Percentiles rank a stretch among this genome's conserved stretches.
Conservation (phyloP, 2,329 filamentous ascomycete species). For the Raffaelea arxii region DNA sequence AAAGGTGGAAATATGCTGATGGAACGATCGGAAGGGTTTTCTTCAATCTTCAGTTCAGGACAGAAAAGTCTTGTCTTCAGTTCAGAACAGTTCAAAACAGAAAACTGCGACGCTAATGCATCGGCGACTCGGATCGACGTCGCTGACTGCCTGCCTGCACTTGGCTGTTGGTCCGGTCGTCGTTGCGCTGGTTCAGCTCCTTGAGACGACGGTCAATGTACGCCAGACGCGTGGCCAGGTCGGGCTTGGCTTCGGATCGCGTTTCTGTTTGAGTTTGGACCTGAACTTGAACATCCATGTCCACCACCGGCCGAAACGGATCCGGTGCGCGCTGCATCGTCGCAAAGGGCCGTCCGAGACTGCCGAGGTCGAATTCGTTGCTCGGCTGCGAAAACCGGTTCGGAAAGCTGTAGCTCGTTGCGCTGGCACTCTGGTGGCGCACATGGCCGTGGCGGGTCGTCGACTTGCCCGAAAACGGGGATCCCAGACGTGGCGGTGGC, state of each 20-base stretch:
- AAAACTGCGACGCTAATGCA: too few species aligned
- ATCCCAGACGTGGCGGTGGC: conserved; percentile 38
- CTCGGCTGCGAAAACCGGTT: conserved; percentile 40
- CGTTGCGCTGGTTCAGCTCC: conserved; percentile 38
- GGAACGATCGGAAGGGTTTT: too few species aligned
- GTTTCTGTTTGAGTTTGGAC: too few species aligned
- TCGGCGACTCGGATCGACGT: conserved; percentile 42
- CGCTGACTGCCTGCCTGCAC: conserved; percentile 12
- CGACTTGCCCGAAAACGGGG: conserved; percentile 38
- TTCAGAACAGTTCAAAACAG: too few species aligned
- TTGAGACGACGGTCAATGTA: conserved; percentile 50
- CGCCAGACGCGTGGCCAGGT: conserved; percentile 41
- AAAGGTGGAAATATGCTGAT: too few species aligned
- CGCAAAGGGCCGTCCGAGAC: conserved; percentile 42
- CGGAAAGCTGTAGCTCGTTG: conserved; percentile 50
- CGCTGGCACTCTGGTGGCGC: conserved; percentile 17
- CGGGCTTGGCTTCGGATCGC: conserved; percentile 32
- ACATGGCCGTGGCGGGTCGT: neutral
- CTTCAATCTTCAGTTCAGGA: too few species aligned
- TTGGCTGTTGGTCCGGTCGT: conserved; percentile 6
- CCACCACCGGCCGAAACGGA: conserved; percentile 19
- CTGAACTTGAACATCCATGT: too few species aligned
- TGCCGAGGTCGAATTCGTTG: conserved; percentile 32
- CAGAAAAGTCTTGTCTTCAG: too few species aligned
- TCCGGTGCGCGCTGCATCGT: conserved; percentile 35